Evolutionary conservation across 768 basidiomycete species (phyloP), one percentile per base, ranked within the genome.

Genomic region (Mycena chlorophos): DNA sequence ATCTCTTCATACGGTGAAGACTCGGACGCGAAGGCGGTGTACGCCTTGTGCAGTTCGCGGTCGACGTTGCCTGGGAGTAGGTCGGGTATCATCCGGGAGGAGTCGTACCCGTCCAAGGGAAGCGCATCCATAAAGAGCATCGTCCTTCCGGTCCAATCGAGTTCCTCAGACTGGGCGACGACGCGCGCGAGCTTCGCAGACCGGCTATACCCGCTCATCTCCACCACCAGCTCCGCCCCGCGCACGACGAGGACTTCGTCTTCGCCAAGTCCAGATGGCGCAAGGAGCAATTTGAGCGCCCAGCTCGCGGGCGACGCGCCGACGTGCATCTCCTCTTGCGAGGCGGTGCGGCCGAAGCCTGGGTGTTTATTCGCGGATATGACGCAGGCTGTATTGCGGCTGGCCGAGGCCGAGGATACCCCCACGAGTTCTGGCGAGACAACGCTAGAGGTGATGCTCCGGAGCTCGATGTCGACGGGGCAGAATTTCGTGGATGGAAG

Each of bases 41-140:
- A 57, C 3, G 60, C 60, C 49, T 61, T 61, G 0, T 43, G 50
- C 27, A 61, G 42, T 49, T 61, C 55, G 23, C 60, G 52, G 17
- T 61, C 55, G 4, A 61, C 34, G 23, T 57, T 51, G 6, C 60
- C 56, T 0, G 60, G 60, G 2, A 61, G 53, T 1, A 61, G 34
- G 39, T 61, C 60, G 0, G 60, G 52, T 8, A 49, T 52, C 28
- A 25, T 10, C 8, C 14, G 13, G 6, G 52, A 17, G 8, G 49
- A 25, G n/a, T 61, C 49, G 56, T 57, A 55, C 29, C 29, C 3
- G 17, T 61, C 60, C 20, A 61, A 50, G 46, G 27, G 39, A 17
- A 61, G 56, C 22, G 60, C 60, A 22, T 61, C 60, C 60, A 61
- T 61, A 39, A 61, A 57, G 17, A 61, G 46, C 60, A 61, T 61